phyloP scores from a whole-genome alignment of 108 stramenopile genomes.

The Cylindrotheca closterium region DNA sequence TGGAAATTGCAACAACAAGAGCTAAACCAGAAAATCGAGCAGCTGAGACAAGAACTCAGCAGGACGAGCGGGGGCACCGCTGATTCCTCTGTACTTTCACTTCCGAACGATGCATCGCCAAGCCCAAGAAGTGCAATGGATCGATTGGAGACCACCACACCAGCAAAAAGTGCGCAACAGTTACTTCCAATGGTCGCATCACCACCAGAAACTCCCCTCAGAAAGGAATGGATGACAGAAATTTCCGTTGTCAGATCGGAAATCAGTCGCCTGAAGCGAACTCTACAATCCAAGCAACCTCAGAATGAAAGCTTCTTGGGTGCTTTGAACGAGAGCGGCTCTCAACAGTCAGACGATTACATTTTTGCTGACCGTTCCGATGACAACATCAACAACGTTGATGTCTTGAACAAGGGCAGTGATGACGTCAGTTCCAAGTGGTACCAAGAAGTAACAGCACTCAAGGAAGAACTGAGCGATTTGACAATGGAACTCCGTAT shows the following conservation, averaged over 20 bases:
- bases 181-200: too few relatives aligned
- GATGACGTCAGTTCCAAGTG: background rate
- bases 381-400: background rate
- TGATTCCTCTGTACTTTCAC: too few relatives aligned
- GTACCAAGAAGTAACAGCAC: background rate
- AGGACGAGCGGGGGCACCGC: too few relatives aligned
- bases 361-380: background rate
- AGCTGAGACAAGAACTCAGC: too few relatives aligned
- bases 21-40: too few relatives aligned
- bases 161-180: too few relatives aligned
- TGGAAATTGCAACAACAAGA: too few relatives aligned
- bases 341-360: background rate
- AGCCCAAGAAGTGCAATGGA: too few relatives aligned
- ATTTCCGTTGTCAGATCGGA: background rate
- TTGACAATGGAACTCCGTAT: background rate
- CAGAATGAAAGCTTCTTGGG: background rate
- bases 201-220: too few relatives aligned
- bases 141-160: too few relatives aligned
- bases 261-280: background rate
- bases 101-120: too few relatives aligned
- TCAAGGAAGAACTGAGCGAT: background rate
- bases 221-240: background rate
- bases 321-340: background rate
- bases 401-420: background rate
- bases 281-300: background rate